A percentile compares a stretch with the other conserved stretches of the same genome.
phyloP scores from a whole-genome alignment of 2,329 filamentous ascomycete genomes.

The Bimuria novae-zelandiae region DNA sequence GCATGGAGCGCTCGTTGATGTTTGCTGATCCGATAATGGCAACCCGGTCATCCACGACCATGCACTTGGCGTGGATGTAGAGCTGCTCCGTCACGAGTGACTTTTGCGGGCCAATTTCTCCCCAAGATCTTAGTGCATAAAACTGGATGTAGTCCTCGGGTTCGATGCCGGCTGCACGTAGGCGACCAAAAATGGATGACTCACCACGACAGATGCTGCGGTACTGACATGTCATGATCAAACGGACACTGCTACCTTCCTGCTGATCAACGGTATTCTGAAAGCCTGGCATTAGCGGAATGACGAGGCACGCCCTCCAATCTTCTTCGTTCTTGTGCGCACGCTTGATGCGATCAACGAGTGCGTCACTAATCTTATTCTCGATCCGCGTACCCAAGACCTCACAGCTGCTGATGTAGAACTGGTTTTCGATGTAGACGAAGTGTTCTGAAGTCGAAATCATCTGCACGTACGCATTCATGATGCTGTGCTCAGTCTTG shows the following conservation, averaged over 20 bases:
- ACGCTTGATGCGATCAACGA: constrained; percentile 87
- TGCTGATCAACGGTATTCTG: constrained; percentile 94
- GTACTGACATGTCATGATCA: constrained; percentile 98
- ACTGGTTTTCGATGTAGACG: constrained; percentile 98
- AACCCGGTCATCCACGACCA: constrained; percentile 91
- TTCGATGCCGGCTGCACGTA: constrained; percentile 79
- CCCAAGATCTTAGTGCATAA: constrained; percentile 91
- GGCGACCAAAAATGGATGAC: constrained; percentile 85
- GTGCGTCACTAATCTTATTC: constrained; percentile 91
- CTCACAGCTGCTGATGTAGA: constrained; percentile 92
- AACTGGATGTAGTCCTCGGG: constrained; percentile 96
- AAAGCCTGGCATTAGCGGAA: constrained; percentile 97
- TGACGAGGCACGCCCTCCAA: constrained; percentile 88
- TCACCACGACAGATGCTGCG: constrained; percentile 94
- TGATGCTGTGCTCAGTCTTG: constrained; percentile 89
- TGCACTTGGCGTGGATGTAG: constrained; percentile 97
- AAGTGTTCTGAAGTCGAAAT: constrained; percentile 96
- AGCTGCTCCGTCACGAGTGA: constrained; percentile 91
- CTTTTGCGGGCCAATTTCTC: constrained; percentile 81
- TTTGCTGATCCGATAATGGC: constrained; percentile 97
- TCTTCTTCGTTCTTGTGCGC: constrained; percentile 83
- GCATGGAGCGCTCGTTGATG: constrained; percentile 96
- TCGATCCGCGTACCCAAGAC: constrained; percentile 85
- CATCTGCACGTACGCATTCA: constrained; percentile 91
- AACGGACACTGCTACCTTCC: constrained; percentile 88